Evolutionary conservation across 2,329 filamentous ascomycete genomes (phyloP), one percentile per base, ranked within the genome.

Genomic region (Sclerotinia sclerotiorum): DNA sequence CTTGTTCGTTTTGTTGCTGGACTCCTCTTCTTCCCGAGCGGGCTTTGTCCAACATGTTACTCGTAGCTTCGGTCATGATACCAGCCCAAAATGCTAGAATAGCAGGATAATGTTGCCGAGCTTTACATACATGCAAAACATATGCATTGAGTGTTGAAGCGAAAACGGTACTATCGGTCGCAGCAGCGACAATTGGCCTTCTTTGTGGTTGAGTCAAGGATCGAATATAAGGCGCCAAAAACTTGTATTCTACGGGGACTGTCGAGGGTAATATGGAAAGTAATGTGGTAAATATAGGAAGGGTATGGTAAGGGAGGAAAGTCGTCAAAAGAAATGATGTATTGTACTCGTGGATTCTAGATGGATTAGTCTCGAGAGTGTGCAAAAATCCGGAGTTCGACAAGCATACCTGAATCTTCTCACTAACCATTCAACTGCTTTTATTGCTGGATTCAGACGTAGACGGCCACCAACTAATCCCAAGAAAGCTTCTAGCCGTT

Each of bases 341-440:
- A 79, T 97, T 98, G 80, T 93, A 90, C 79, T 98, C 92, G 78
- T 99, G 95, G 64, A 97, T 88, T 74, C 94, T 96, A 70, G 49
- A 68, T 55, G 52, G 52, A 58, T 21, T 61, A 67, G 69, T 55
- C 32, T 24, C 44, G 19, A 11, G 62, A 44, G 19, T 21, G 10
- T 51, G n/a, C 44, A 27, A 61, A 27, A 32, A n/a, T 1, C 39
- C 15, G 19, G 10, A 42, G 17, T 56, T 32, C 24, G 19, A 63
- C 5, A 69, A 48, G 74, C 84, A 70, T 82, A 96, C 93, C 90
- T 88, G 77, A 98, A 99, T 75, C 94, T 86, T 76, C 95, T 85
- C 67, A 99, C 86, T 58, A 99, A 85, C 95, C 95, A 99, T 82
- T 99, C 96, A 49, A 98, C 84, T 21, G 94, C 89, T 80, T 96